phyloP scores from a whole-genome alignment of 148 eudicot species.

The Camellia sinensis region DNA sequence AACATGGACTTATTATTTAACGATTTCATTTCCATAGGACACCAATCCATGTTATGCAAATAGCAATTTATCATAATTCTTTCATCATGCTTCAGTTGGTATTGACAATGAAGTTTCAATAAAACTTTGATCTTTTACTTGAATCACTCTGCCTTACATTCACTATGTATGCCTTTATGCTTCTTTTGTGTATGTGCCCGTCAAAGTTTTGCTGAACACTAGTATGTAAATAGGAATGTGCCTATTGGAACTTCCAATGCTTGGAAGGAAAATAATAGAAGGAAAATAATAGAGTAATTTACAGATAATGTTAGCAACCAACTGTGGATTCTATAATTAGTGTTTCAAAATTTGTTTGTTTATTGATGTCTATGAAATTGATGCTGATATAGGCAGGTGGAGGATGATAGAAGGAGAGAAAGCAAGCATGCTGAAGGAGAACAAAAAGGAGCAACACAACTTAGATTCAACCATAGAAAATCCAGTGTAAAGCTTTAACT shows the following conservation, averaged over 20 bases:
- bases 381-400: neutral
- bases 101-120: neutral
- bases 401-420: neutral
- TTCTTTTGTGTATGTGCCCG: neutral
- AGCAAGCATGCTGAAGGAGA: slow-evolving; percentile 3
- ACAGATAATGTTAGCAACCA: neutral
- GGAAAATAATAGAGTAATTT: neutral
- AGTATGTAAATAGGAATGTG: neutral
- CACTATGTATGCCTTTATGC: neutral
- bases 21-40: neutral
- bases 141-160: neutral
- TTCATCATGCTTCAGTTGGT: neutral
- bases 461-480: neutral
- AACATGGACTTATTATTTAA: neutral
- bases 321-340: neutral
- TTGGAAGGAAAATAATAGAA: neutral
- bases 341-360: neutral
- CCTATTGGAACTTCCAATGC: neutral
- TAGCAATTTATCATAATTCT: neutral
- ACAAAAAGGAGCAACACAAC: neutral
- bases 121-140: neutral
- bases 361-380: neutral
- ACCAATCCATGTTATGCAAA: neutral
- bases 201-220: neutral
- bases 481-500: slow-evolving; percentile 4